Evolutionary conservation across 345 rosid species (phyloP), one percentile per base, ranked within the genome.

Genomic region (Camelina hispida): DNA sequence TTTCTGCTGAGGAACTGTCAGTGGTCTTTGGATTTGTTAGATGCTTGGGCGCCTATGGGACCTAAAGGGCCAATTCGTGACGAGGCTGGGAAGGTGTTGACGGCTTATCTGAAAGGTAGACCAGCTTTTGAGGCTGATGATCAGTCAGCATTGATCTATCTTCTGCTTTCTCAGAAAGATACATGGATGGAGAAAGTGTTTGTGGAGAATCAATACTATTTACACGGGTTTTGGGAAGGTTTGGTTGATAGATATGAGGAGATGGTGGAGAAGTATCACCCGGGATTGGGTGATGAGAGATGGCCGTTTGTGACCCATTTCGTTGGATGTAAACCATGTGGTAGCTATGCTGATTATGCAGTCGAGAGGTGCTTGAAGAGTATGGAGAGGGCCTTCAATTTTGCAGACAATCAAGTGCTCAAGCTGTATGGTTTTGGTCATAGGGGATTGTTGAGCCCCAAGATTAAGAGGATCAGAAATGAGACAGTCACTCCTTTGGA

Each of bases 251-350:
- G 85, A 80, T 94, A 94, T 3, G 98, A 94, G 83, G 98, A 94
- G 82, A 91, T 94, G 94, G 78, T 94, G 4, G 96, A 89, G 83
- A 94, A 94, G 89, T 90, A 94, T 79, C 97, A 91, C 65, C 95
- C 98, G 0, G 97, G 98, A 1, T 81, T 89, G 57, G 98, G 98
- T 5, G 97, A 94, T 66, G 97, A 94, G 82, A 89, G 98, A 80
- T 94, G 98, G 98, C 98, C 98, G 0, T 91, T 94, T 62, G 97
- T 93, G 53, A 93, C 98, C 6, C 95, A 93, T 84, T 93, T 93
- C 15, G 98, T 93, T 25, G 98, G 97, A 4, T 93, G 98, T 82
- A 91, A 93, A 75, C 96, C 98, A 40, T 91, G 98, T 67, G 98
- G 98, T 61, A 93, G 98, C 83, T 93, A 91, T 32, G 98, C 93